These are phyloP conservation scores for Aspergillus piperis DNA, from an alignment of 2,329 filamentous ascomycete species.

Conservation along the genomic window DNA sequence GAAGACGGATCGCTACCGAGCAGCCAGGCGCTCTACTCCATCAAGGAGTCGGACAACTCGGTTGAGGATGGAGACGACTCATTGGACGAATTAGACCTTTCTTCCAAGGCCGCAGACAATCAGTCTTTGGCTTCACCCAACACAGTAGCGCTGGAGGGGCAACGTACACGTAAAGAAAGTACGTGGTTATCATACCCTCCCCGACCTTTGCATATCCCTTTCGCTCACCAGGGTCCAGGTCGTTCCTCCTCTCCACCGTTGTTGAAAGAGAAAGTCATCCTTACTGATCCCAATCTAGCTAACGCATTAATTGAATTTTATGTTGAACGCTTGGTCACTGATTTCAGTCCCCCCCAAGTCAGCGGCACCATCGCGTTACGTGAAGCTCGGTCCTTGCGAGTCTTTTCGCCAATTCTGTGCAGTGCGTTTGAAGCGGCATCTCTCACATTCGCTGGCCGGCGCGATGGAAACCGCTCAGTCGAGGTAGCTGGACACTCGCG, in stretches of 20 bases:
- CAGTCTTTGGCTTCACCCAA: neutral
- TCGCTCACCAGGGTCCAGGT: slow-evolving; percentile 5
- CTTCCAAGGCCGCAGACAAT: neutral
- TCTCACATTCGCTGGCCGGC: slow-evolving; percentile 26
- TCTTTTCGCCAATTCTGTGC: slow-evolving; percentile 27
- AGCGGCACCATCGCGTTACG: slow-evolving; percentile 27
- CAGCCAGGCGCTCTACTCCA: neutral
- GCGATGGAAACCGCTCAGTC: slow-evolving; percentile 21
- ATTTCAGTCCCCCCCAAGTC: slow-evolving; percentile 25
- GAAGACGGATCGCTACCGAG: slow-evolving; percentile 10
- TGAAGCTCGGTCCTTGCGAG: slow-evolving; percentile 26
- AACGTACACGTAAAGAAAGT: slow-evolving; percentile 3
- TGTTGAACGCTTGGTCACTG: slow-evolving; percentile 26
- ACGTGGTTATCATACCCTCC: neutral
- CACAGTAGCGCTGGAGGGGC: neutral
- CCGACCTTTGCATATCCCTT: neutral
- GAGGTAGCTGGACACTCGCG: slow-evolving; percentile 23
- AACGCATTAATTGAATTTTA: slow-evolving; percentile 27
- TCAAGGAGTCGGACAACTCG: neutral
- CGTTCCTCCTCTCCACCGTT: slow-evolving; percentile 6
- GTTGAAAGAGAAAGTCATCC: slow-evolving; percentile 13
- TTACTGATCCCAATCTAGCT: slow-evolving; percentile 20
- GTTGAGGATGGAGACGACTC: slow-evolving; percentile 5
- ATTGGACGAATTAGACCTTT: neutral
- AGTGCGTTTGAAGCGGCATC: slow-evolving; percentile 28